phyloP scores from a whole-genome alignment of 2,329 filamentous ascomycete species.

The Volutella citrinella region DNA sequence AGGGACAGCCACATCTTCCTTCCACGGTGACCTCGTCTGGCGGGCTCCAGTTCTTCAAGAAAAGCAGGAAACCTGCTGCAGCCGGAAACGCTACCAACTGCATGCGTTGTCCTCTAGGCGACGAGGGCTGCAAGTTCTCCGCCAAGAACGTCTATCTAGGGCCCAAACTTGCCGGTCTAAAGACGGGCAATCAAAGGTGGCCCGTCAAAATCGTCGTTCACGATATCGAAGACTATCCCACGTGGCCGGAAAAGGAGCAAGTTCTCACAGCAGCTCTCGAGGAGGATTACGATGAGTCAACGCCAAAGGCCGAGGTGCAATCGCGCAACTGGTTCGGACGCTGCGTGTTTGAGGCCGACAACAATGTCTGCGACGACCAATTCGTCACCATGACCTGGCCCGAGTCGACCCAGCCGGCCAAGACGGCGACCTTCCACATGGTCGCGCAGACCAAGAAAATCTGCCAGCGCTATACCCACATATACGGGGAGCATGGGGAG shows the following conservation, averaged over 20 bases:
- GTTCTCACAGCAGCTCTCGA: constrained; percentile 43
- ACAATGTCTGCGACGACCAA: constrained; percentile 92
- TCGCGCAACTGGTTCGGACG: constrained; percentile 77
- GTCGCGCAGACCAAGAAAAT: constrained; percentile 83
- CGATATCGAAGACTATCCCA: constrained; percentile 78
- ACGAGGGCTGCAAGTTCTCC: constrained; percentile 77
- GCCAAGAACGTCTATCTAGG: constrained; percentile 80
- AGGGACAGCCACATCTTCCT: constrained; percentile 65
- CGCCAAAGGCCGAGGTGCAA: constrained; percentile 44
- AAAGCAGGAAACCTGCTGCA: constrained; percentile 67
- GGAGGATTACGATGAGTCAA: constrained; percentile 52
- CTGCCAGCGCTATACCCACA: constrained; percentile 78
- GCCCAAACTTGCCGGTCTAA: constrained; percentile 55
- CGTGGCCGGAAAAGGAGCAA: constrained; percentile 35
- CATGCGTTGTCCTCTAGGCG: constrained; percentile 64
- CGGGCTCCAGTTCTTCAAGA: constrained; percentile 73
- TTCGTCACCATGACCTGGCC: constrained; percentile 86
- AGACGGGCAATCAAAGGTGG: constrained; percentile 69
- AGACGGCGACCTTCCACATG: constrained; percentile 92
- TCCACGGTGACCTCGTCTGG: constrained; percentile 73
- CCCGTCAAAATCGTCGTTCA: constrained; percentile 86
- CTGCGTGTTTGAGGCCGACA: constrained; percentile 93
- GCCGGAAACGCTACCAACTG: constrained; percentile 85
- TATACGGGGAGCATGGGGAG: constrained; percentile 86
- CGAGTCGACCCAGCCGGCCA: constrained; percentile 64